Conservation (phyloP, 2,329 filamentous ascomycete genomes). For the Aspergillus viridinutans region DNA sequence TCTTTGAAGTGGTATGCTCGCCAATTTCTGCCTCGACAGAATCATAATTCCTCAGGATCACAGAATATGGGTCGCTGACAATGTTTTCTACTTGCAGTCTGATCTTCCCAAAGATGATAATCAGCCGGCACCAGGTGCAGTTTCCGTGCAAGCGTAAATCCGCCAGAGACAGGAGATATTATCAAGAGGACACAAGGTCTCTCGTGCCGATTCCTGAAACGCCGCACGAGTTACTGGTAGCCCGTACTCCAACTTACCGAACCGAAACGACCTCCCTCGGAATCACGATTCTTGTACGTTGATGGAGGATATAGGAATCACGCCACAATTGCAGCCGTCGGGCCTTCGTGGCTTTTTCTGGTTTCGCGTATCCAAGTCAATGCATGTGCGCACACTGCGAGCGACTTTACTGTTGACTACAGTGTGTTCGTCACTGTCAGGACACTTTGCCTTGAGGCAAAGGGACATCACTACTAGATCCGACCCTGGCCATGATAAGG, state of each 20-base stretch:
- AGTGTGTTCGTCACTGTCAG: background rate
- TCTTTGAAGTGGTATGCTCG: slow-evolving; percentile 72
- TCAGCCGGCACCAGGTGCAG: slow-evolving; percentile 23
- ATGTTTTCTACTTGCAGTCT: slow-evolving; percentile 33
- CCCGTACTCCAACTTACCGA: background rate
- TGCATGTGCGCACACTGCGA: background rate
- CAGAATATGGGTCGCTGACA: slow-evolving; percentile 1
- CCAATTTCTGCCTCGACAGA: slow-evolving; percentile 3
- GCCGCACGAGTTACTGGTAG: background rate
- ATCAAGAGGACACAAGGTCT: background rate
- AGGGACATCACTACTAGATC: background rate
- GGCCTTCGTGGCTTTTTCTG: background rate
- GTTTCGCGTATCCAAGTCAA: background rate
- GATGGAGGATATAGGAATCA: background rate
- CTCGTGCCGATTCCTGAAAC: background rate
- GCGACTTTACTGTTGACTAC: background rate
- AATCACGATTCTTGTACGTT: background rate
- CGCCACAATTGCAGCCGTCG: background rate
- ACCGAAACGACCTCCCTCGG: background rate
- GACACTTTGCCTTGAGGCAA: background rate
- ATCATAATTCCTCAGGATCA: background rate
- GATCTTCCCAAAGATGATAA: slow-evolving; percentile 49
- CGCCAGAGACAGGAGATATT: background rate
- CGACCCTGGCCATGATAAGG: background rate
- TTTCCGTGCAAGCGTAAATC: slow-evolving; percentile 39